phyloP scores from a whole-genome alignment of 805 yeast species.

The Tetrapisispora namnaoensis region DNA sequence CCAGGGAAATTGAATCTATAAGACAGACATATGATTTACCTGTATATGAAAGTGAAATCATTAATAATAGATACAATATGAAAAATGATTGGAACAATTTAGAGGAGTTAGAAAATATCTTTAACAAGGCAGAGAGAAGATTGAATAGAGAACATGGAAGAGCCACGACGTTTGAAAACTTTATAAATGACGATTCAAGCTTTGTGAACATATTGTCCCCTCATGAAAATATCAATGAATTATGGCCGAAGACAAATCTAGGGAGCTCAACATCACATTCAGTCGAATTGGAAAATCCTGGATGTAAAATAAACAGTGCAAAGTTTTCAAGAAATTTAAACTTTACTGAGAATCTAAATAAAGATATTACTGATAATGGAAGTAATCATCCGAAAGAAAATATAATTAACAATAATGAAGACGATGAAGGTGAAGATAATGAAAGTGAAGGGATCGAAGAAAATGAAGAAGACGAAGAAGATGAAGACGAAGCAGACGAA shows the following conservation, averaged over 20 bases:
- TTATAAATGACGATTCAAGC: constrained; percentile 17
- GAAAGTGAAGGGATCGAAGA: no score
- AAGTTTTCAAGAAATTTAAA: no score
- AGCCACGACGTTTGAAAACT: constrained; percentile 8
- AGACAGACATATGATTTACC: constrained; percentile 34
- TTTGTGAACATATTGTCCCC: constrained; percentile 24
- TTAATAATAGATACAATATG: constrained; percentile 18
- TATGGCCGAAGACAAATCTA: constrained; percentile 14
- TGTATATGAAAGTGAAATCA: constrained; percentile 19
- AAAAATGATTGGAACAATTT: constrained; percentile 31
- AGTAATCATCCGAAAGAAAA: background rate
- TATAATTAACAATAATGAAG: no score
- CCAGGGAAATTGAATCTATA: constrained; percentile 48
- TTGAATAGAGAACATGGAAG: constrained; percentile 8
- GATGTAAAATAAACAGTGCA: no score
- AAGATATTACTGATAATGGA: no score
- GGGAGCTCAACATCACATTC: no score
- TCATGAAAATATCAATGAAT: constrained; percentile 24
- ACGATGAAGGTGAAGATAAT: no score
- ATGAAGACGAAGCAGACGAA: no score
- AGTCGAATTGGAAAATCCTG: no score
- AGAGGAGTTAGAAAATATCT: constrained; percentile 29
- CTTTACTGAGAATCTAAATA: no score
- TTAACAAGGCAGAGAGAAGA: constrained; percentile 24
- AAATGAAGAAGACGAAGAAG: no score